phyloP scores from a whole-genome alignment of 768 basidiomycete genomes.

The Hericium rajendrae region DNA sequence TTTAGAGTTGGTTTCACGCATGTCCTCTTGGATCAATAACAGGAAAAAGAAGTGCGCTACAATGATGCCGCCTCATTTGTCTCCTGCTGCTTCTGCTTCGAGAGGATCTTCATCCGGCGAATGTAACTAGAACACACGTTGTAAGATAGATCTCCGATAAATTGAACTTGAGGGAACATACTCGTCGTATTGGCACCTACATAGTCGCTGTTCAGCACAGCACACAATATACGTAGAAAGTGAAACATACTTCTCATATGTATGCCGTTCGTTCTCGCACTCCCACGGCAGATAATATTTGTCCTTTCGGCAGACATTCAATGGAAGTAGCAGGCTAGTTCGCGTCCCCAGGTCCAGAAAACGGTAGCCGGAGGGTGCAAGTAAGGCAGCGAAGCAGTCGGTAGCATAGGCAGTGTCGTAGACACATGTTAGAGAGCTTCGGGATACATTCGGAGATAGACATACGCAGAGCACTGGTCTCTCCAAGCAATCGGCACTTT shows the following conservation, averaged over 20 bases:
- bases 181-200: slow-evolving; percentile 93
- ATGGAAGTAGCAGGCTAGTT: slow-evolving; percentile 69
- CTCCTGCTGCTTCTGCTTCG: slow-evolving; percentile 52
- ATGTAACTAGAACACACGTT: slow-evolving; percentile 48
- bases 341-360: background rate
- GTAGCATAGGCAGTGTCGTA: background rate
- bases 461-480: slow-evolving; percentile 88
- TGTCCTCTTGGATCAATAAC: background rate
- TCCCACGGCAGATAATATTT: slow-evolving; percentile 84
- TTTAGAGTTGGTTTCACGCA: background rate
- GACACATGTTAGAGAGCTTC: too few species aligned
- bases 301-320: slow-evolving; percentile 79
- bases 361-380: background rate
- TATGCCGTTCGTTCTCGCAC: slow-evolving; percentile 80
- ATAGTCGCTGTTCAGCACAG: background rate
- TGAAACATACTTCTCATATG: slow-evolving; percentile 68
- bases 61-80: background rate
- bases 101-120: slow-evolving; percentile 78
- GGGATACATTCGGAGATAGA: slow-evolving; percentile 11
- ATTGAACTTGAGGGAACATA: slow-evolving; percentile 22
- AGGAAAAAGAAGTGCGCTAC: background rate
- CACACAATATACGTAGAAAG: background rate
- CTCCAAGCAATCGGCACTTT: slow-evolving; percentile 76
- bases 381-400: background rate
- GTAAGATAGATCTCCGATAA: background rate